A percentile compares a stretch with the other conserved stretches of the same genome.
These are phyloP conservation scores for Cucurbita argyrosperma DNA, from an alignment of 306 rosid species.

Conservation along the genomic window DNA sequence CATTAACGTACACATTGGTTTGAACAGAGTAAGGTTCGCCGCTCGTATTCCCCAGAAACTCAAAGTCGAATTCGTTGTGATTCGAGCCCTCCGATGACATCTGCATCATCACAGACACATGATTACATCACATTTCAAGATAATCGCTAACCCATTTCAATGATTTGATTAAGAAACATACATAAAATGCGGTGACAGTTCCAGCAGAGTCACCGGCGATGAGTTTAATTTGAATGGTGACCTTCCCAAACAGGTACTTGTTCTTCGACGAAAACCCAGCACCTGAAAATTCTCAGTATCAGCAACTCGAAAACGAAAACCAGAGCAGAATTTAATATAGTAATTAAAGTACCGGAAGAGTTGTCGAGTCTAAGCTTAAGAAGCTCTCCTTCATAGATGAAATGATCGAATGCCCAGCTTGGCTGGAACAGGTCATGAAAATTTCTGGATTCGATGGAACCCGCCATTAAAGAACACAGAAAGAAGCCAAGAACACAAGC, in stretches of 20 bases:
- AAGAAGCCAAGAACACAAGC: slow-evolving; percentile 15
- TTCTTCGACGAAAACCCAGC: slow-evolving; percentile 86
- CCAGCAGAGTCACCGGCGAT: slow-evolving; percentile 94
- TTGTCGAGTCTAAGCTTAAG: slow-evolving; percentile 75
- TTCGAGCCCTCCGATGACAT: slow-evolving; percentile 89
- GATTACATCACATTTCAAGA: background rate
- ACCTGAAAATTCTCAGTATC: slow-evolving; percentile 26
- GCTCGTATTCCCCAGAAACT: slow-evolving; percentile 77
- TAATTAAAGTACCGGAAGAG: slow-evolving; percentile 40
- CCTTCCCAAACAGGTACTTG: slow-evolving; percentile 85
- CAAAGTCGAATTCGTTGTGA: slow-evolving; percentile 89
- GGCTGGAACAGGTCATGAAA: slow-evolving; percentile 84
- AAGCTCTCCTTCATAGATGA: slow-evolving; percentile 60
- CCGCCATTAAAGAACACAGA: slow-evolving; percentile 24
- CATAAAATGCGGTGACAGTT: slow-evolving; percentile 94
- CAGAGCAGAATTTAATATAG: background rate
- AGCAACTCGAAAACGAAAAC: background rate
- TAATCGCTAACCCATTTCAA: too few species aligned
- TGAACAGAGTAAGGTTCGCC: slow-evolving; percentile 89
- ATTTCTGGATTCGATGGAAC: slow-evolving; percentile 36
- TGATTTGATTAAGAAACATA: slow-evolving; percentile 13
- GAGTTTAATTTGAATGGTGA: slow-evolving; percentile 68
- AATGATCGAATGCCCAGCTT: slow-evolving; percentile 80
- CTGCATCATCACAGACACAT: slow-evolving; percentile 12
- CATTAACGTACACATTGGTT: slow-evolving; percentile 77